Base-by-base conservation (phyloP, 257 asterid species). In the Linderniella brevidens region DNA sequence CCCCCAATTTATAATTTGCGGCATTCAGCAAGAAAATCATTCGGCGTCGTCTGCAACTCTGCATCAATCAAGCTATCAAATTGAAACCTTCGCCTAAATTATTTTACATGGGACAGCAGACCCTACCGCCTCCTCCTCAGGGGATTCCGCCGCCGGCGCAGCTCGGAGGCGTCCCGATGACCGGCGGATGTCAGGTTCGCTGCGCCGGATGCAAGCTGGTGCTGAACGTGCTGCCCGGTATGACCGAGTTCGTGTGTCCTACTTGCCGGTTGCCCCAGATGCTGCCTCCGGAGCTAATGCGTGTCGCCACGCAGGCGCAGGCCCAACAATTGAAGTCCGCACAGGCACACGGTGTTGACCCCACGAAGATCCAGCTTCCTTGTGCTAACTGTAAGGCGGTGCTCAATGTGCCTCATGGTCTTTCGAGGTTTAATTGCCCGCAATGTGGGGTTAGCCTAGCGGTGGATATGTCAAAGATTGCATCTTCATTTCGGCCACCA, bases 191-290 rank as follows among this genome's bases (percentile, higher is more conserved):
- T 60, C 95, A 88, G 69, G 98, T 88, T 50, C 85, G 96, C 0
- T 88, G 98, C 57, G 98, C 96, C 4, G 92, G 98, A 19, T 88
- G 98, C 72, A 88, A 76, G 71, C 62, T 75, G 79, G 84, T 88
- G 55, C 62, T 88, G 36, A 71, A 86, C 19, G 96, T 88, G 58
- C 63, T 71, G 50, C 55, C 79, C 0, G 92, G 94, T 5, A 54
- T 76, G 50, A 76, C 81, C 48, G 95, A 88, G 67, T 88, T 88
- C 59, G 73, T 77, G 17, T 88, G 98, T 85, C 98, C 98, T 56
- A 68, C 80, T 51, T 88, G 98, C 70, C 64, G 75, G 68, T 46
- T 85, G 63, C 96, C 95, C 50, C 98, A 88, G 73, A 88, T 88
- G 98, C 75, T 88, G 29, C 98, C 98, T 32, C 98, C 98, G 13